Evolutionary conservation across 2,329 filamentous ascomycete species (phyloP), one percentile per base, ranked within the genome.

Genomic region (Penicillium sp.): DNA sequence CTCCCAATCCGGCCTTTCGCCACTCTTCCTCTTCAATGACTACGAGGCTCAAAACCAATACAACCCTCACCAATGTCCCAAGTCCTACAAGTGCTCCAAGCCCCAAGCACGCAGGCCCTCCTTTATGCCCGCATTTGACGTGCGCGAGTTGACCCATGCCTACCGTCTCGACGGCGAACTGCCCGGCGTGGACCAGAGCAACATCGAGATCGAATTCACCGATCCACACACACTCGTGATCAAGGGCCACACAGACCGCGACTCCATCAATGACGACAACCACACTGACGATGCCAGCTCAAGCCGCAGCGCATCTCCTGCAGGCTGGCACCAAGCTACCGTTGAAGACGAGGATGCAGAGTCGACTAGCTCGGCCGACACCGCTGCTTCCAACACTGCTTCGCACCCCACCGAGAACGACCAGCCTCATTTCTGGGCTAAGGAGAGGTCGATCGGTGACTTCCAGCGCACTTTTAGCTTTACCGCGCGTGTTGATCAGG

Each of bases 401-500:
- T 61, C 62, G 6, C 57, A 63, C 17, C 37, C 61, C 10, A 33
- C 27, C 25, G 61, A 60, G 47, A 59, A 63, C 23, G 54, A 59
- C n/a, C 55, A 64, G 51, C 27, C 51, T 29, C 80, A 79, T 65
- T 86, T 82, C 73, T 86, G 83, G 83, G 76, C 83, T 45, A 80
- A 77, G 48, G 84, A 86, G 70, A 82, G 84, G 62, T 80, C 78
- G 0, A 73, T 84, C 35, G 84, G 84, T 54, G 77, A 82, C 38
- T 86, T 86, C 73, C 78, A 82, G 56, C 78, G 84, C 55, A 76
- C 75, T 6, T 86, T 86, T 70, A 77, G 73, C 52, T 86, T 86
- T 75, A 80, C 84, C 1, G 73, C 75, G 1, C 74, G 80, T 21
- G 79, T 86, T 29, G 79, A 86, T 62, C 83, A 86, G 68, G 82